A percentile compares a stretch with the other conserved stretches of the same genome.
phyloP scores from a whole-genome alignment of 352 stramenopile genomes.

The Thalassiosira delicatula region DNA sequence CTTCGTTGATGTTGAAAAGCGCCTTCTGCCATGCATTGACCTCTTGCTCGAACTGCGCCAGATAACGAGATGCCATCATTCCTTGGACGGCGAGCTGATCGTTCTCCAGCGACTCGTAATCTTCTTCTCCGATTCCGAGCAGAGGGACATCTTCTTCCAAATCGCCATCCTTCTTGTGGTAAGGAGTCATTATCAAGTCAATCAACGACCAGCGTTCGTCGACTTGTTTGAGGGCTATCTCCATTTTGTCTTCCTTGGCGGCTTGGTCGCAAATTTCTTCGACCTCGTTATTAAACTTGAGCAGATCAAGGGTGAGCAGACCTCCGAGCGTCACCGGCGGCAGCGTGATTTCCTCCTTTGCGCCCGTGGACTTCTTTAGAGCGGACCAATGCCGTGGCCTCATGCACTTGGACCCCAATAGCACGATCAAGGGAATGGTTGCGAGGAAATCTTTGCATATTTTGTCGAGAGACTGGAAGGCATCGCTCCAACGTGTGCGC shows the following conservation, averaged over 20 bases:
- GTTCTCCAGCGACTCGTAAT: conserved; percentile 95
- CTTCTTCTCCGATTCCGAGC: conserved; percentile 92
- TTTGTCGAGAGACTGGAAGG: conserved; percentile 88
- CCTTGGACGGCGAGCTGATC: conserved; percentile 96
- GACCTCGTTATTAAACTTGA: conserved; percentile 93
- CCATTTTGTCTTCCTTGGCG: conserved; percentile 95
- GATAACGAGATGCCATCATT: conserved; percentile 94
- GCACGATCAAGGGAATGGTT: conserved; percentile 85
- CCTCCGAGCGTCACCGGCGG: conserved; percentile 89
- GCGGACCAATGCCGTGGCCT: conserved; percentile 92
- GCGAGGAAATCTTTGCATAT: conserved; percentile 87
- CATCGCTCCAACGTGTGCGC: conserved; percentile 91
- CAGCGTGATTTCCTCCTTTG: conserved; percentile 89
- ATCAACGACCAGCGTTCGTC: conserved; percentile 91
- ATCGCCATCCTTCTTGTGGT: conserved; percentile 90
- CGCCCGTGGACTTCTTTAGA: conserved; percentile 88
- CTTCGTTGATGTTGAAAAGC: conserved; percentile 86
- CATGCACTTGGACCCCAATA: conserved; percentile 87
- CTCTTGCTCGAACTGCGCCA: conserved; percentile 93
- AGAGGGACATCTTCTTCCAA: conserved; percentile 87
- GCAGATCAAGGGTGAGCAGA: conserved; percentile 91
- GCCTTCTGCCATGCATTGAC: conserved; percentile 86
- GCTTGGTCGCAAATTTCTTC: conserved; percentile 96
- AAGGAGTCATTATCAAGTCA: conserved; percentile 92
- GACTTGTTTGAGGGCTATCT: conserved; percentile 90